Percentiles rank a stretch among this genome's conserved stretches.
These are phyloP conservation scores for Populus hybrid DNA, from an alignment of 441 rosid genomes.

Conservation along the genomic window DNA sequence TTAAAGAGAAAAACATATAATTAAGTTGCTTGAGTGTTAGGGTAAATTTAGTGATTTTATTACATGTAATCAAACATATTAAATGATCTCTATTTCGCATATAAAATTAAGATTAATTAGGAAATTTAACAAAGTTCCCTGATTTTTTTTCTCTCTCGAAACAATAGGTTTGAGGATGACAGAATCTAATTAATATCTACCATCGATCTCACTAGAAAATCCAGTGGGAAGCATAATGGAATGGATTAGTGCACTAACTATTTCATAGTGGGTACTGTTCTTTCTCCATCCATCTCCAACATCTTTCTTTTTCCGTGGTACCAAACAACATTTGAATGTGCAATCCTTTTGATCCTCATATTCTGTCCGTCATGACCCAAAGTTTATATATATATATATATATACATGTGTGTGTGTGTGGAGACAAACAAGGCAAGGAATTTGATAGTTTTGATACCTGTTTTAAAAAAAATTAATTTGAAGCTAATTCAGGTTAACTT, in stretches of 20 bases:
- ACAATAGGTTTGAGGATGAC: too few relatives aligned
- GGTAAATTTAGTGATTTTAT: too few relatives aligned
- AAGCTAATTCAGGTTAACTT: too few relatives aligned
- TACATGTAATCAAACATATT: too few relatives aligned
- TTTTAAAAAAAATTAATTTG: too few relatives aligned
- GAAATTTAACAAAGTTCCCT: neutral
- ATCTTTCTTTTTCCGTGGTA: constrained; percentile 19
- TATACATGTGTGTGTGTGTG: too few relatives aligned
- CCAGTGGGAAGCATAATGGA: neutral
- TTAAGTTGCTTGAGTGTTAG: too few relatives aligned
- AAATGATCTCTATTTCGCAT: too few relatives aligned
- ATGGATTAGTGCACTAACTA: neutral
- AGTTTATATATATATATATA: constrained; percentile 1
- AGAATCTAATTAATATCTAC: too few relatives aligned
- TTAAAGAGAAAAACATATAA: too few relatives aligned
- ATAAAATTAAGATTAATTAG: too few relatives aligned
- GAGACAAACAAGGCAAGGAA: constrained; percentile 20
- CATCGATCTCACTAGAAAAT: neutral
- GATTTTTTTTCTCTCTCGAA: neutral
- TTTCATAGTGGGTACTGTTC: neutral
- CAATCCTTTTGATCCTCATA: constrained; percentile 20
- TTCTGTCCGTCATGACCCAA: constrained; percentile 21
- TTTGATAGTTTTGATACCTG: too few relatives aligned
- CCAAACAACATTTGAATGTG: constrained; percentile 22
- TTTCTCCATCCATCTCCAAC: neutral